Percentiles rank a stretch among this genome's conserved stretches.
These are phyloP conservation scores for Aegilops bicornis DNA, from an alignment of 176 grass and related monocot genomes.

Conservation along the genomic window DNA sequence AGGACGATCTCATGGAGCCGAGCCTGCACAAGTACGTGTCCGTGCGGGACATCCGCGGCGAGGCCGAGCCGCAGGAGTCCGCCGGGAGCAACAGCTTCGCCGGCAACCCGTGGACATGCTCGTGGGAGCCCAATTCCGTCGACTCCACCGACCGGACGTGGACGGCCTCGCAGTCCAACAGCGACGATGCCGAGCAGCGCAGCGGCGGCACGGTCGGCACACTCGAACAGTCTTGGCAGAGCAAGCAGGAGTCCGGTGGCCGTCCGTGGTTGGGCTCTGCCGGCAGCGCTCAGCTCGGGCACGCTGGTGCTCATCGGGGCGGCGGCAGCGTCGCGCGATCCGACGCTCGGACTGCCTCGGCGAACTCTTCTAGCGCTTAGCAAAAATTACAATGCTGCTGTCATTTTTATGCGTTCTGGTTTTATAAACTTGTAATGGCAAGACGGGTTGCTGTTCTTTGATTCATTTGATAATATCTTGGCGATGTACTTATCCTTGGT, in stretches of 20 bases:
- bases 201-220: conserved; percentile 15
- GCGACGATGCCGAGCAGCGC: conserved; percentile 60
- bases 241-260: conserved; percentile 31
- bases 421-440: conserved; percentile 42
- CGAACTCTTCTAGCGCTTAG: conserved; percentile 7
- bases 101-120: conserved; percentile 56
- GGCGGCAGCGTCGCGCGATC: conserved; percentile 22
- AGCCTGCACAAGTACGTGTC: conserved; percentile 92
- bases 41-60: conserved; percentile 55
- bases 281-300: conserved; percentile 29
- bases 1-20: conserved; percentile 75
- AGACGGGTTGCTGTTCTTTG: conserved; percentile 58
- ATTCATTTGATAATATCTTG: conserved; percentile 27
- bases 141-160: conserved; percentile 67
- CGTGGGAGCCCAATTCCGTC: conserved; percentile 75
- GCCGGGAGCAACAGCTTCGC: conserved; percentile 90
- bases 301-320: conserved; percentile 20
- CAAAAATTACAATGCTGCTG: not conserved
- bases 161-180: conserved; percentile 47
- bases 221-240: conserved; percentile 29
- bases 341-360: conserved; percentile 3
- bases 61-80: conserved; percentile 71
- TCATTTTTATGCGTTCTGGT: conserved; percentile 27
- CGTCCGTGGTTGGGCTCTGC: not conserved
- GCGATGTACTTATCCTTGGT: conserved; percentile 30